Evolutionary conservation across 441 rosid genomes (phyloP).

Genomic region (Biscutella laevigata): DNA sequence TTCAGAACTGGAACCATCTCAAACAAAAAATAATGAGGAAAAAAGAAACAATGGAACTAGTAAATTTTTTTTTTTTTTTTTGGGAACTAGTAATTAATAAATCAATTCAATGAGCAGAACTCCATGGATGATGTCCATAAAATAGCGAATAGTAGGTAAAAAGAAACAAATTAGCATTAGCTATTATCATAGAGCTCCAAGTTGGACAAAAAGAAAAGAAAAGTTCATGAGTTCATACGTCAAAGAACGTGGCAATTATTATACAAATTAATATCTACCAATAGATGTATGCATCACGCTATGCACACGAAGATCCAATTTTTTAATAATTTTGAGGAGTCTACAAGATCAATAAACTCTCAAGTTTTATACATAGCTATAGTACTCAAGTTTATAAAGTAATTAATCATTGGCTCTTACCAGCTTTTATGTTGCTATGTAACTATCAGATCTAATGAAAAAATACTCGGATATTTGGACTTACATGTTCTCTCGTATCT

Average conservation of each 20-base stretch:
- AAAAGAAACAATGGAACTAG: too few species aligned
- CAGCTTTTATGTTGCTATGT: too few species aligned
- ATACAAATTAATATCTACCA: neutral
- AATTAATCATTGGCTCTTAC: neutral
- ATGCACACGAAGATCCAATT: constrained; percentile 9
- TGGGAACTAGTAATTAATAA: constrained; percentile 6
- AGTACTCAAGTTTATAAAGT: too few species aligned
- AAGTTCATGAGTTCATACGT: constrained; percentile 13
- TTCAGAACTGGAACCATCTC: too few species aligned
- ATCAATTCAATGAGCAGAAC: constrained; percentile 1
- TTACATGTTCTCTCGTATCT: constrained; percentile 12
- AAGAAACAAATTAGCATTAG: too few species aligned
- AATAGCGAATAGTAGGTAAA: constrained; percentile 18
- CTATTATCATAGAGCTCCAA: too few species aligned
- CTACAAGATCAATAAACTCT: too few species aligned
- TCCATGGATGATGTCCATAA: neutral
- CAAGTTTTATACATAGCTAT: neutral
- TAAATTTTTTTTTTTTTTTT: too few species aligned
- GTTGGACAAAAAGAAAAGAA: constrained; percentile 20
- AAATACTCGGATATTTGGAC: constrained; percentile 1
- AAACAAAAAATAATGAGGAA: neutral
- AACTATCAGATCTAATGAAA: constrained; percentile 13
- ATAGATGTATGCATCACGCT: neutral
- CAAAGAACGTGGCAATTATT: constrained; percentile 19
- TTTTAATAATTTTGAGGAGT: too few species aligned